Base-by-base conservation (phyloP, 345 rosid genomes). In the Dovyalis caffra region DNA sequence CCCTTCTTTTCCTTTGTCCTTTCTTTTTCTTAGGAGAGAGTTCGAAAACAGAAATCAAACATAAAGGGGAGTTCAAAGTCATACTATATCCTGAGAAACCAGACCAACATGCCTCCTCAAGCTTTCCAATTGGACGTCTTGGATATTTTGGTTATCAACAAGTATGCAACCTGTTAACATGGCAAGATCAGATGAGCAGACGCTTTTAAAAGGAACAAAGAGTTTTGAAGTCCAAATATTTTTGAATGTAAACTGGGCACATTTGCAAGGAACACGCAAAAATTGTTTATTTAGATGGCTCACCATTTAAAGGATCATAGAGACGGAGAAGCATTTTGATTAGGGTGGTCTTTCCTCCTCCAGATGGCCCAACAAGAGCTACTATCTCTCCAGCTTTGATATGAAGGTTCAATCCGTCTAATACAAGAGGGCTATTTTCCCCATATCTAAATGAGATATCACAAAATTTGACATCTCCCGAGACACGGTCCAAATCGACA, bases 291-390 rank as follows among this genome's bases (percentile, higher is more conserved):
- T 60, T 60, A 25, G 65, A 80, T 68, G 70, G 67, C 79, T 73
- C 68, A 92, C 99, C 99, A 60, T 88, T 84, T 64, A 83, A 82
- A 74, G 95, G 91, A 78, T 95, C 90, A 71, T 92, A 95, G 63
- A 95, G 92, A 66, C 90, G 95, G 80, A 95, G 98, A 83, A 95
- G 95, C 90, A 95, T 79, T 89, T 92, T 95, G 69, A 84, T 83
- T 21, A 95, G 88, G n/a, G 99, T 92, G 29, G 99, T 90, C 89
- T 95, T 95, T 71, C 99, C 99, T 78, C 98, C 99, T 70, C 99
- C 99, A 66, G 99, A 95, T 75, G 95, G 97, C 47, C 99, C 98
- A 66, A 90, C 89, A 70, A 95, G 82, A 58, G 99, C 97, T 72
- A 92, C 77, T 64, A 92, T 92, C 89, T 95, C 99, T 76, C 99